Base-by-base conservation (phyloP, 139 green algal genomes). In the Picochlorum sp. region DNA sequence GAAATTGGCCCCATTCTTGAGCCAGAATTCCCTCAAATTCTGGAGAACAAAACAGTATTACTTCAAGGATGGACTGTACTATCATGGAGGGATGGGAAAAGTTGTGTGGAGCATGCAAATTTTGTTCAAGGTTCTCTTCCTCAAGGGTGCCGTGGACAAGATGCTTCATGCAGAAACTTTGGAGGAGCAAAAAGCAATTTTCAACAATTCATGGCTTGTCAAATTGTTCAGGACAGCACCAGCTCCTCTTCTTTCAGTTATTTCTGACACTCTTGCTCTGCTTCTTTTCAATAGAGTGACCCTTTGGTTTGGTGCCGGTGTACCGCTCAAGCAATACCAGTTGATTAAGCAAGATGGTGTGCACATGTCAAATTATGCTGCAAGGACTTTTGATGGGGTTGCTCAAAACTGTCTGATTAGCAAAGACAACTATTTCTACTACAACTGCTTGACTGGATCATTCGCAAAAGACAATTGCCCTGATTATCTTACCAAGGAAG, bases 361-460 rank as follows among this genome's bases (percentile, higher is more conserved):
- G 56, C 80, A 84, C 58, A 92, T 97, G 63, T 81, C 81, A 67
- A 45, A 78, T 38, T 98, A 98, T 79, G 80, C 94, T 11, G 87
- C 84, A 0, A 80, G 86, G 67, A 94, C 83, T 3, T 72, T 98
- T 37, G 82, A 96, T 68, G 90, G 86, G 16, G 74, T 84, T 18
- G 86, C 86, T 16, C 66, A 76, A 37, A 71, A 74, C 61, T 82
- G 66, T 15, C 77, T 89, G 76, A 50, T 93, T 60, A 62, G 74
- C 13, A 72, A 69, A 18, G 69, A 85, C 60, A 99, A 99, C 84
- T 97, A 96, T 82, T 98, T 98, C 65, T 98, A 98, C 83, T 94
- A 89, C 86, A 92, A 90, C 77, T 98, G 90, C 82, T 70, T 96
- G 15, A 94, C 83, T 0, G 71, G 65, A 45, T 31, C 21, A 41